These are phyloP conservation scores for Xylariaceae sp. DNA, from an alignment of 2,329 filamentous ascomycete species.

Conservation along the genomic window DNA sequence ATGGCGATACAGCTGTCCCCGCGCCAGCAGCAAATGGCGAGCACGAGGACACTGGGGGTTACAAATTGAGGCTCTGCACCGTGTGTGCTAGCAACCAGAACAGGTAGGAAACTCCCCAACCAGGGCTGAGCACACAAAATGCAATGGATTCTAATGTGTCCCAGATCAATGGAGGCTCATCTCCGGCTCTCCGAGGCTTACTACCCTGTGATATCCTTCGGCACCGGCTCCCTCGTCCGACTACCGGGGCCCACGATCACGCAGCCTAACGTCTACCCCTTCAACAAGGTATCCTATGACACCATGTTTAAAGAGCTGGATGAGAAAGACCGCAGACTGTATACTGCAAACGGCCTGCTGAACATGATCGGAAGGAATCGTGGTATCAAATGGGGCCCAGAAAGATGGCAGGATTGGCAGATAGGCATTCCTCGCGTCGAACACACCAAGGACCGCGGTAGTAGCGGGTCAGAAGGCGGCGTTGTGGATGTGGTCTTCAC, in stretches of 20 bases:
- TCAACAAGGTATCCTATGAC: constrained; percentile 94
- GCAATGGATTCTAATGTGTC: constrained; percentile 98
- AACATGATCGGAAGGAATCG: constrained; percentile 95
- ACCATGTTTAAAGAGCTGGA: constrained; percentile 90
- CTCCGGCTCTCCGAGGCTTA: constrained; percentile 76
- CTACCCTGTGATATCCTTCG: constrained; percentile 97
- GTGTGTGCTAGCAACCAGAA: constrained; percentile 99
- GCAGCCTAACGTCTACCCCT: constrained; percentile 94
- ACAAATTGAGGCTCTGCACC: constrained; percentile 93
- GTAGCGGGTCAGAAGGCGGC: constrained; percentile 74
- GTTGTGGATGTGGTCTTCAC: constrained; percentile 93
- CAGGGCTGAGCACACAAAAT: constrained; percentile 32
- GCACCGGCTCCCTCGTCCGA: constrained; percentile 89
- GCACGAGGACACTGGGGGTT: constrained; percentile 49
- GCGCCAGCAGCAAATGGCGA: constrained; percentile 34
- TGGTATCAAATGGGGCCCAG: constrained; percentile 87
- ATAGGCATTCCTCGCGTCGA: constrained; percentile 77
- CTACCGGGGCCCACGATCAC: constrained; percentile 84
- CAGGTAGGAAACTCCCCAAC: constrained; percentile 47
- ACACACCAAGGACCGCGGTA: constrained; percentile 68
- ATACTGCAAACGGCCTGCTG: constrained; percentile 84
- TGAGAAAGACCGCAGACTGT: constrained; percentile 76
- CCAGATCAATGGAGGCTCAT: constrained; percentile 96
- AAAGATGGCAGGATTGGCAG: constrained; percentile 97
- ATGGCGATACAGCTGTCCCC: constrained; percentile 29